A percentile compares a stretch with the other conserved stretches of the same genome.
Evolutionary conservation across 202 grass and related monocot species (phyloP).

Genomic region (Dendrocalamus latiflorus): DNA sequence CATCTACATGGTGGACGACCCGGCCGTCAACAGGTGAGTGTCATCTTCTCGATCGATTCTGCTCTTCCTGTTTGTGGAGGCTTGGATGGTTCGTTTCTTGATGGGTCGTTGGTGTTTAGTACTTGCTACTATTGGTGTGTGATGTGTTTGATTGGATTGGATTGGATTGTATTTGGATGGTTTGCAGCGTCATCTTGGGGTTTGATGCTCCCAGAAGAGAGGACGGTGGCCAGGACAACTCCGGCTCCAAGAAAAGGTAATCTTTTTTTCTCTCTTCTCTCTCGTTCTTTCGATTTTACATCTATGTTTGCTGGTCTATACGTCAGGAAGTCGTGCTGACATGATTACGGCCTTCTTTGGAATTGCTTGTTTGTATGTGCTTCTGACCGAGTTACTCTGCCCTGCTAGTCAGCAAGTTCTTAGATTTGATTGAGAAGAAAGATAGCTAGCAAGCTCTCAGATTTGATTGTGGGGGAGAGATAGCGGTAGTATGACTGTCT

Average conservation of each 20-base stretch:
- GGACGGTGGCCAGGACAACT: slow-evolving; percentile 35
- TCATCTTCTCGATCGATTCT: too few relatives aligned
- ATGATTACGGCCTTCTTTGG: neutral
- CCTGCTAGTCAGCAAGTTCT: neutral
- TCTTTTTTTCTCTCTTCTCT: neutral
- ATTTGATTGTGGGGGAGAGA: too few relatives aligned
- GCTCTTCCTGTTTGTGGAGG: too few relatives aligned
- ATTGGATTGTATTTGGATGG: too few relatives aligned
- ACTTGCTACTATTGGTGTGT: neutral
- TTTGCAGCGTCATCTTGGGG: slow-evolving; percentile 74
- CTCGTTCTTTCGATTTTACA: neutral
- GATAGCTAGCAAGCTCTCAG: too few relatives aligned
- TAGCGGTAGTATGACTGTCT: too few relatives aligned
- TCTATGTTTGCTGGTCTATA: neutral
- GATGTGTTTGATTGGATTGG: slow-evolving; percentile 9
- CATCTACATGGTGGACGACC: too few relatives aligned
- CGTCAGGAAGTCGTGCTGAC: neutral
- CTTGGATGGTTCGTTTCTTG: too few relatives aligned
- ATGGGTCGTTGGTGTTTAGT: too few relatives aligned
- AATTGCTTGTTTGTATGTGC: neutral
- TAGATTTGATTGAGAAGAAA: neutral
- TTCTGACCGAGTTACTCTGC: neutral
- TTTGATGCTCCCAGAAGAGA: slow-evolving; percentile 63
- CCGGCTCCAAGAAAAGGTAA: slow-evolving; percentile 66
- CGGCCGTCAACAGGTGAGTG: too few relatives aligned